Evolutionary conservation across 306 rosid species (phyloP).

Genomic region (Quercus agrifolia): DNA sequence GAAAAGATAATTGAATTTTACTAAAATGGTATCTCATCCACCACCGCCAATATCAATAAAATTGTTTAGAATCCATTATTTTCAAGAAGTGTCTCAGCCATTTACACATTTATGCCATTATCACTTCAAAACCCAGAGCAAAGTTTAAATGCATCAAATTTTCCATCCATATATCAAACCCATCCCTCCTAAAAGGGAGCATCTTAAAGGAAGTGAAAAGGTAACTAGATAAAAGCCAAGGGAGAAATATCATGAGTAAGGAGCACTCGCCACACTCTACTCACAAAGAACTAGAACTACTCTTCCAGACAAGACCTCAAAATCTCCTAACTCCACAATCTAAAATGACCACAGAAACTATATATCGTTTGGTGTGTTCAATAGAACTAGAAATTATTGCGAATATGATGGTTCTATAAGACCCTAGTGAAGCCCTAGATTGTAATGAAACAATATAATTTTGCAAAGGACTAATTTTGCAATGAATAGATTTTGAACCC

Average conservation of each 20-base stretch:
- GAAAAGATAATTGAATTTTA: neutral
- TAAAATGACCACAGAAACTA: neutral
- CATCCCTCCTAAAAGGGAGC: neutral
- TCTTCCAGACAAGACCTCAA: neutral
- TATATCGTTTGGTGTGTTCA: neutral
- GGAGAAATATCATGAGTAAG: neutral
- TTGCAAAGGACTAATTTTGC: neutral
- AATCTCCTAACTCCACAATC: neutral
- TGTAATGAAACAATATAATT: neutral
- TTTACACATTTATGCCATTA: neutral
- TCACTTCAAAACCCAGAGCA: neutral
- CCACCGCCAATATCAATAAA: neutral
- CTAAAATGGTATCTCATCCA: neutral
- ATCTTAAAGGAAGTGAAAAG: neutral
- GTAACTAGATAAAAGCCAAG: neutral
- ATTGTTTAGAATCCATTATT: neutral
- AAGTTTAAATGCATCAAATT: neutral
- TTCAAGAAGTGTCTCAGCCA: neutral
- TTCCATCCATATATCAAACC: neutral
- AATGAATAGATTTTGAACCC: too few species aligned
- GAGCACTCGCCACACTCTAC: neutral
- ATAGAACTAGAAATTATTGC: neutral
- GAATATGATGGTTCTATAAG: neutral
- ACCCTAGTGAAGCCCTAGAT: neutral
- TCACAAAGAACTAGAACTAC: neutral